Evolutionary conservation across 2,329 filamentous ascomycete species (phyloP), one percentile per base, ranked within the genome.

Genomic region (Fonsecaea multimorphosa): DNA sequence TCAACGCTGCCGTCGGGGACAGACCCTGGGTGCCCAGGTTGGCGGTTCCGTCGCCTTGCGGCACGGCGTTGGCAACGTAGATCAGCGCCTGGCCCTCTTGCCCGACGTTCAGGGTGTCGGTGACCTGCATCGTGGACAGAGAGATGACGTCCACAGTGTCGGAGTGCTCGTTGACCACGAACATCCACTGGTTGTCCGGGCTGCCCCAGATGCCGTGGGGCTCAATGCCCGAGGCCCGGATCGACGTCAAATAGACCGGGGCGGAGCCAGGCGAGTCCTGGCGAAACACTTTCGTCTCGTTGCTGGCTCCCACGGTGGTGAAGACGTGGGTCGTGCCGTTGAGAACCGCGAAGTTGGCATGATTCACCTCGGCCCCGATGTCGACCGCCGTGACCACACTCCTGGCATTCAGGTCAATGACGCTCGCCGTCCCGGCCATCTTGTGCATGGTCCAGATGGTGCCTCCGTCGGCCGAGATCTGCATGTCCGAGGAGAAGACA

Each of bases 151-250:
- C 54, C 31, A 56, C 34, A 2, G 54, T 56, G 32, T 56, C 54
- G 24, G 31, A 36, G 14, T 56, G 54, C 12, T 56, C 54, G 22
- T 56, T 56, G 12, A 56, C 31, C 8, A 22, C 22, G 54, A 22
- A 56, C 54, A 56, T 56, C 54, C 54, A 36, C 22, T 34, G 22
- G 54, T 56, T 56, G 22, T 56, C 54, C 34, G 54, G 54, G 22
- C 54, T 56, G 8, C 31, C 31, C 54, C 54, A 56, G n/a, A 56
- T n/a, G 14, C 54, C 54, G 54, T 56, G 54, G 9, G 54, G 54
- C 22, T 56, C 54, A 22, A 56, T 56, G n/a, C 54, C 54, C 3
- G 31, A 36, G 2, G 54, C 19, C 54, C 22, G 9, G 34, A 56
- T 56, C 54, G 54, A 34, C 29, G n/a, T 24, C n/a, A 56, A 1